A percentile compares a stretch with the other conserved stretches of the same genome.
phyloP scores from a whole-genome alignment of 169 alveolate species.

The Cryptosporidium ubiquitum region DNA sequence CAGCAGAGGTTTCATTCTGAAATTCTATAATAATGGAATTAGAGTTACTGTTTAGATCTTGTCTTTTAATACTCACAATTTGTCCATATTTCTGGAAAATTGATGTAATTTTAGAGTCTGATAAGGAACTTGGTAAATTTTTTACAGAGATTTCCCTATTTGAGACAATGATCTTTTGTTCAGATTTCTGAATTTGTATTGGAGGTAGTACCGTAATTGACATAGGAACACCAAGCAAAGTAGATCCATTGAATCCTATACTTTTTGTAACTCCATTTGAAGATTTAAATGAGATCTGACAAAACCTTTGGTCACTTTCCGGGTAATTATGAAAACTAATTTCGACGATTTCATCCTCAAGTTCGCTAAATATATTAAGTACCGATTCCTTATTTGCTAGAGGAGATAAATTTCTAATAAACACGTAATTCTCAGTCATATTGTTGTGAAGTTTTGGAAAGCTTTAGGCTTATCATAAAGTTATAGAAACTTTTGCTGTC shows the following conservation, averaged over 20 bases:
- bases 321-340: slow-evolving; percentile 42
- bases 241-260: slow-evolving; percentile 47
- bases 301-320: slow-evolving; percentile 51
- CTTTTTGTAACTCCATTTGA: slow-evolving; percentile 61
- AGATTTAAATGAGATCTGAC: slow-evolving; percentile 57
- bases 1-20: slow-evolving; percentile 8
- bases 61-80: not conserved
- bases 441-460: not conserved
- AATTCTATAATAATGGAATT: slow-evolving; percentile 11
- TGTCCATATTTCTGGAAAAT: slow-evolving; percentile 11
- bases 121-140: not conserved
- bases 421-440: slow-evolving; percentile 35
- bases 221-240: slow-evolving; percentile 72
- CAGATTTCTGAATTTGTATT: slow-evolving; percentile 11
- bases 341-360: slow-evolving; percentile 23
- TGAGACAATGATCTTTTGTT: slow-evolving; percentile 21
- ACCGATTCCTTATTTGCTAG: slow-evolving; percentile 64
- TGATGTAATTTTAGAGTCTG: not conserved
- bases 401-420: slow-evolving; percentile 63
- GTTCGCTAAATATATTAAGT: slow-evolving; percentile 10
- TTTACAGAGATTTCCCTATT: slow-evolving; percentile 32
- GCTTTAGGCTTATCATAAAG: not conserved
- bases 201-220: slow-evolving; percentile 64
- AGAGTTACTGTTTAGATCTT: not conserved
- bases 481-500: not conserved